A percentile compares a stretch with the other conserved stretches of the same genome.
Evolutionary conservation across 306 rosid genomes (phyloP).

Genomic region (Mucuna pruriens): DNA sequence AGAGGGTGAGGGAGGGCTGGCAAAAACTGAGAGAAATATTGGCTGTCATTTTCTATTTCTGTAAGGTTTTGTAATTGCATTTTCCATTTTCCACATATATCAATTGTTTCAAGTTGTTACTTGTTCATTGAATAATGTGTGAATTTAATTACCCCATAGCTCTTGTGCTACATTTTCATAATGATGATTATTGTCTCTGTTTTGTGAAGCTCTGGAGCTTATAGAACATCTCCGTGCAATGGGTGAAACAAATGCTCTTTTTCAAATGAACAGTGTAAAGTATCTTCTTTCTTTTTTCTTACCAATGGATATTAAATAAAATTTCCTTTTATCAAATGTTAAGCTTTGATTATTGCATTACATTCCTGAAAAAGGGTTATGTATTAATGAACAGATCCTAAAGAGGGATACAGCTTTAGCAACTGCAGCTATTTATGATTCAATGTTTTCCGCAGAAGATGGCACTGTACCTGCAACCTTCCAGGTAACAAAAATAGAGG

Average conservation of each 20-base stretch:
- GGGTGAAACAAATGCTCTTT: conserved; percentile 95
- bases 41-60: conserved; percentile 25
- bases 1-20: background rate
- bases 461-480: conserved; percentile 96
- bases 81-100: background rate
- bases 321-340: conserved; percentile 18
- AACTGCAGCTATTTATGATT: conserved; percentile 92
- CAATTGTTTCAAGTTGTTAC: background rate
- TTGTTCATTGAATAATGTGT: conserved; percentile 2
- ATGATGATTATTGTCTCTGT: conserved; percentile 35
- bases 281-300: background rate
- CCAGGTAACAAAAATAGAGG: conserved; percentile 62
- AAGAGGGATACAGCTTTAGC: conserved; percentile 90
- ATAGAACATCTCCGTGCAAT: conserved; percentile 92
- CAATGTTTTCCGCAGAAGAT: conserved; percentile 92
- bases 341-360: conserved; percentile 14
- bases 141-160: conserved; percentile 15
- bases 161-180: background rate
- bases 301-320: conserved; percentile 24
- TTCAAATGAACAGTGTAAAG: conserved; percentile 73
- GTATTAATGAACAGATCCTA: conserved; percentile 59
- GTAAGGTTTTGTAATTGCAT: background rate
- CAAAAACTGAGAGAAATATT: background rate
- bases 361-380: conserved; percentile 19
- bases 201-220: conserved; percentile 76